Evolutionary conservation across 2,329 filamentous ascomycete genomes (phyloP), one percentile per base, ranked within the genome.

Genomic region (Tolypocladium cylindrosporum): DNA sequence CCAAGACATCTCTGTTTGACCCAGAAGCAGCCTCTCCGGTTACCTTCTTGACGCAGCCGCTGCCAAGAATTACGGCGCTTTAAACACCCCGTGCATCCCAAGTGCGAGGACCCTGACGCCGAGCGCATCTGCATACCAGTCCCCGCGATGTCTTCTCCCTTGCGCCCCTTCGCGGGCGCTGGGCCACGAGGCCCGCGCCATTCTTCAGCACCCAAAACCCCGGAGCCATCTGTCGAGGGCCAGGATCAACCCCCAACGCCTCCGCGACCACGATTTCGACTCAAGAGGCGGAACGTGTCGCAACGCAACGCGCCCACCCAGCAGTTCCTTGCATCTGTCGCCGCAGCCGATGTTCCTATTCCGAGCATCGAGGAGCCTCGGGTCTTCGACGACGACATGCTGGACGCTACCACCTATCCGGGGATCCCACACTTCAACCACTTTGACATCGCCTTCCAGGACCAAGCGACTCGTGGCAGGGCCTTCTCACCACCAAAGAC

Each of bases 271-370:
- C 79, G 79, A 56, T 74, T 85, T 63, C 78, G 75, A 62, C 69
- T 85, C 60, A 82, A 82, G 69, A 77, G 79, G 64, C 81, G 82
- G 64, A 76, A 78, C 65, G 75, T 76, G 42, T 77, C 80, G 50
- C 75, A 78, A 58, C 73, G 82, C 13, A 70, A 77, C 59, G 83
- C 83, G 42, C 83, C 84, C 2, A 87, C 84, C 1, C 77, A 85
- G 65, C 82, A 87, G 55, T 87, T 87, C 65, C 77, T 87, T n/a
- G 84, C 83, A 3, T 86, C 83, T 4, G 84, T 87, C 58, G 84
- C 82, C 51, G 83, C 83, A 21, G 84, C 83, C 60, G 84, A 87
- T 66, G 74, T 85, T 4, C 82, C 84, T 31, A 79, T 87, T 55
- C 84, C 83, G 16, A 86, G 83, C 68, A 85, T 87, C 58, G 84